Conservation (phyloP, 2,329 filamentous ascomycete genomes). For the Curvularia verruculosa region DNA sequence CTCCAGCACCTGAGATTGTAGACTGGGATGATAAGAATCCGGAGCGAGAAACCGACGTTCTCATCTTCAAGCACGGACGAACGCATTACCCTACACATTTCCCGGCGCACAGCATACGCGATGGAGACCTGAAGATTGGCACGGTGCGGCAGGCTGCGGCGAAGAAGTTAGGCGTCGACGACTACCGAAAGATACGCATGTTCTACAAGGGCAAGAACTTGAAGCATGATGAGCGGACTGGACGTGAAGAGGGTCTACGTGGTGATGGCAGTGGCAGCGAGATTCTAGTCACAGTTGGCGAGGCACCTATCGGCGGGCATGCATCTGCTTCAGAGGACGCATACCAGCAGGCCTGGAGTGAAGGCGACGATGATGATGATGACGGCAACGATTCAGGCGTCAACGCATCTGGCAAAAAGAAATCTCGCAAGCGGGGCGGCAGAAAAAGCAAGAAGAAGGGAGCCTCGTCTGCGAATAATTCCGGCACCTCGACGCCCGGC, state of each 20-base stretch:
- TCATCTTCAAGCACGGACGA: conserved; percentile 72
- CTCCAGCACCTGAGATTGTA: conserved; percentile 48
- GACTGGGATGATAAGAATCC: conserved; percentile 50
- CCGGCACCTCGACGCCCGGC: conserved; percentile 52
- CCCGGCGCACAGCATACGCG: conserved; percentile 75
- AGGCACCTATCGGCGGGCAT: conserved; percentile 52
- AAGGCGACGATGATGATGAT: conserved; percentile 51
- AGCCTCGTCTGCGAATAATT: conserved; percentile 49
- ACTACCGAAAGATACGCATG: conserved; percentile 66
- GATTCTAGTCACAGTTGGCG: conserved; percentile 64
- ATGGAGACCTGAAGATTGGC: conserved; percentile 70
- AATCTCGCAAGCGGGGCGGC: conserved; percentile 40
- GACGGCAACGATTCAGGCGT: conserved; percentile 39
- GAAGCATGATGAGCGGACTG: conserved; percentile 65
- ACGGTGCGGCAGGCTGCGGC: conserved; percentile 72
- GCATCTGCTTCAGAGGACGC: conserved; percentile 47
- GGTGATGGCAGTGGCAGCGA: conserved; percentile 65
- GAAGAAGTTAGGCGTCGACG: conserved; percentile 67
- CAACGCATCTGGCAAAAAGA: conserved; percentile 42
- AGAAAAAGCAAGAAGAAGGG: conserved; percentile 56
- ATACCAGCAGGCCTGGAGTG: conserved; percentile 37
- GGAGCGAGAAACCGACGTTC: conserved; percentile 68
- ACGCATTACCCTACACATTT: conserved; percentile 73
- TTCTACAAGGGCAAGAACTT: conserved; percentile 75
- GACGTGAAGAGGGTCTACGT: conserved; percentile 64